These are phyloP conservation scores for Penicillium flavigenum DNA, from an alignment of 495 filamentous ascomycete species.

Conservation along the genomic window DNA sequence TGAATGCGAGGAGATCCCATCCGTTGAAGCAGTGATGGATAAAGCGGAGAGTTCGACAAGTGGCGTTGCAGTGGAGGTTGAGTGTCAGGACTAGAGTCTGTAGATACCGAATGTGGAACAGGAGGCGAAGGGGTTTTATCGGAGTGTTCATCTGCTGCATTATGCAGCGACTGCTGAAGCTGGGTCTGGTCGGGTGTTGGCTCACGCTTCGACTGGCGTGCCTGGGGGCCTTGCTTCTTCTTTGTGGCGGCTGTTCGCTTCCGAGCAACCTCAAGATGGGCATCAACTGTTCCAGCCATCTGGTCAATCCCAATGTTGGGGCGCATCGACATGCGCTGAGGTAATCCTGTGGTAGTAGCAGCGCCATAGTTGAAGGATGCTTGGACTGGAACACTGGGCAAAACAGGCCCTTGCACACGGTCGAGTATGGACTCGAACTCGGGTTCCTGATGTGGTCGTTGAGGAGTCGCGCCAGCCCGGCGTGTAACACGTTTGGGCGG, in stretches of 20 bases:
- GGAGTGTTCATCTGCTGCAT: constrained; percentile 30
- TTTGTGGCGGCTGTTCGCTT: constrained; percentile 19
- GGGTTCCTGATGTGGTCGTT: not conserved
- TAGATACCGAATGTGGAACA: constrained; percentile 37
- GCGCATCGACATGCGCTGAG: constrained; percentile 21
- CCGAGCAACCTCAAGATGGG: constrained; percentile 25
- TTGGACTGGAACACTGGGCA: constrained; percentile 33
- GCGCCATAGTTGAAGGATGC: constrained; percentile 40
- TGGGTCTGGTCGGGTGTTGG: constrained; percentile 47
- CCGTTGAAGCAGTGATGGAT: constrained; percentile 37
- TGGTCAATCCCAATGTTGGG: constrained; percentile 24
- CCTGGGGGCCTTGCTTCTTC: constrained; percentile 5
- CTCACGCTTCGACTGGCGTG: constrained; percentile 27
- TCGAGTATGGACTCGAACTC: constrained; percentile 16
- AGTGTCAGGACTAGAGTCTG: constrained; percentile 33
- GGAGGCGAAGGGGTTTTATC: constrained; percentile 43
- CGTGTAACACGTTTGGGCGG: constrained; percentile 28
- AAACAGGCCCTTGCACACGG: constrained; percentile 14
- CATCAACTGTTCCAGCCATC: constrained; percentile 30
- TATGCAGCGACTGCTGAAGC: constrained; percentile 34
- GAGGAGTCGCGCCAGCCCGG: constrained; percentile 9
- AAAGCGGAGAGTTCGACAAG: constrained; percentile 31
- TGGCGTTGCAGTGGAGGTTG: constrained; percentile 25
- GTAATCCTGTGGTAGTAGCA: constrained; percentile 27
- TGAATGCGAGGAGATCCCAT: constrained; percentile 17